Base-by-base conservation (phyloP, 1,139 yeast genomes). In the Suhomyces kunorum region DNA sequence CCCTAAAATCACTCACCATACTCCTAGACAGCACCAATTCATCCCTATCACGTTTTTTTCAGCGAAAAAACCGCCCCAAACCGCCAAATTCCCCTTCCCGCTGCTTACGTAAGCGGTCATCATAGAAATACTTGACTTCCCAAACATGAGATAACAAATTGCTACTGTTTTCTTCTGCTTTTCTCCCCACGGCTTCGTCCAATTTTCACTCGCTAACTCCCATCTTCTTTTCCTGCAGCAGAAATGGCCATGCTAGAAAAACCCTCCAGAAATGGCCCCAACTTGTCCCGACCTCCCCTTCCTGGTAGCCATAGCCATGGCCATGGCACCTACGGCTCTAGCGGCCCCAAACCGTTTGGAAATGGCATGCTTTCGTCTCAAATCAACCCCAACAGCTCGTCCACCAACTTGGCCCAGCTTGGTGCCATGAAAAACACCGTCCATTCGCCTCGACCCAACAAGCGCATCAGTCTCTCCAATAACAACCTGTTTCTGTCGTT, bases 351-450 rank as follows among this genome's bases (percentile, higher is more conserved):
- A n/a, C n/a, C n/a, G n/a, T n/a, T n/a, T n/a, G n/a, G n/a, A 14
- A 29, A 29, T 24, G 19, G 24, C 16, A 29, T 29, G 32, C 17
- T 38, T 23, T 31, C 40, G n/a, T 36, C 44, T n/a, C 44, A 40
- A 17, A 31, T 40, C 32, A 57, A 58, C 48, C 61, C 61, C 18
- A 58, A 58, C 44, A 41, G 50, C 36, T 66, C 71, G 6, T 54
- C 62, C 8, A 61, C 70, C 16, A 63, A 66, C 46, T 36, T 50
- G 28, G 36, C 38, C 34, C 42, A 45, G 35, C 37, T 47, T 18
- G 33, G 32, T 8, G 46, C 45, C 24, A 34, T 32, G 23, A 19
- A 38, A 11, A 27, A 38, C 22, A 22, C 40, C 19, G 39, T 47
- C 38, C 48, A 49, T 32, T 47, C 48, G 17, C 62, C 62, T n/a